Evolutionary conservation across 257 asterid genomes (phyloP).

Genomic region (Verbascum thapsus): DNA sequence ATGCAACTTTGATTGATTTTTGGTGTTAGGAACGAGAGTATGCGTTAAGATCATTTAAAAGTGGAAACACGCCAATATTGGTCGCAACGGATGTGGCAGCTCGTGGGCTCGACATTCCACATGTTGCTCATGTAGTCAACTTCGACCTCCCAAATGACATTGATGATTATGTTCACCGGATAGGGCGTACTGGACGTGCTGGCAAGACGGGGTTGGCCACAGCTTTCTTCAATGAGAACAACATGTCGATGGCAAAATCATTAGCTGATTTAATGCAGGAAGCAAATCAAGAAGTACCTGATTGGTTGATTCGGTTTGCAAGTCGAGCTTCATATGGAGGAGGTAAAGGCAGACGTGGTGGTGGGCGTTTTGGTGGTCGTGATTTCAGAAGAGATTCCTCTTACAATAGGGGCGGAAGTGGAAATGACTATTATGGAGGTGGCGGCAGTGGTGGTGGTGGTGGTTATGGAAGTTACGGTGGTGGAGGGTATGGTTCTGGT

Average conservation of each 20-base stretch:
- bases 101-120: slow-evolving; percentile 97
- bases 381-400: slow-evolving; percentile 69
- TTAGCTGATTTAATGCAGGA: slow-evolving; percentile 89
- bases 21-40: slow-evolving; percentile 76
- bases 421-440: slow-evolving; percentile 57
- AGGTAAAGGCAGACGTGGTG: slow-evolving; percentile 68
- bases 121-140: slow-evolving; percentile 90
- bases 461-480: slow-evolving; percentile 38
- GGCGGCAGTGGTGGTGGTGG: slow-evolving; percentile 42
- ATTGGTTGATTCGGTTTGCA: slow-evolving; percentile 84
- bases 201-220: slow-evolving; percentile 92
- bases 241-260: slow-evolving; percentile 71
- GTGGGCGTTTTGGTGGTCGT: slow-evolving; percentile 80
- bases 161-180: slow-evolving; percentile 94
- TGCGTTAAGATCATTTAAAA: slow-evolving; percentile 89
- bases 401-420: slow-evolving; percentile 51
- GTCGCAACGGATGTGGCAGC: slow-evolving; percentile 98
- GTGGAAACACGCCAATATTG: slow-evolving; percentile 79
- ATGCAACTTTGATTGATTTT: slow-evolving; percentile 11
- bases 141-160: slow-evolving; percentile 97
- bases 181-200: slow-evolving; percentile 94
- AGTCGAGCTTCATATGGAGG: slow-evolving; percentile 57
- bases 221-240: slow-evolving; percentile 85
- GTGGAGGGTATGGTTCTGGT: slow-evolving; percentile 56
- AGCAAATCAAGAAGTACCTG: slow-evolving; percentile 95